Base-by-base conservation (phyloP, 164 flowering plant species). In the Tetrastigma voinierianum region DNA sequence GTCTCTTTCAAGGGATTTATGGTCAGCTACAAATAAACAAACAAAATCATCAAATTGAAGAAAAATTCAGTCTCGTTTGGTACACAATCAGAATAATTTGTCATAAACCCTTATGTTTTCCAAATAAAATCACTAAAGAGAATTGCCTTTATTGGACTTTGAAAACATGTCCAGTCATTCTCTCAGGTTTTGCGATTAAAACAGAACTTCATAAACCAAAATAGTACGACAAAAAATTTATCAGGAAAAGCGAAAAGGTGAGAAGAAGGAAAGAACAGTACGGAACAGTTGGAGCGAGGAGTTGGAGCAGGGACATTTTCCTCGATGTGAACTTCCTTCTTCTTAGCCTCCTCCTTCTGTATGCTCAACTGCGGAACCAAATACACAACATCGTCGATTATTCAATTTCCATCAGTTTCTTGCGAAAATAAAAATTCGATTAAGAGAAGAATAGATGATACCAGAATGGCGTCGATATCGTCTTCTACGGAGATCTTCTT, bases 331-430 rank as follows among this genome's bases (percentile, higher is more conserved):
- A 95, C 88, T 71, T 92, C 98, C 82, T 90, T 95, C 87, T 95
- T 95, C 76, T 95, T 95, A 15, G 98, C 97, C 69, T 95, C 98
- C 72, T 92, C 98, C 68, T 92, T 95, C 67, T 92, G 97, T 73
- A 95, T 95, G 57, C 82, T 92, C 80, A 87, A 64, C 98, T 95
- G 83, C 57, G 18, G 12, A 61, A 49, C 7, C 10, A 67, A 69
- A 16, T 12, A 49, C 10, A 47, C 15, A 32, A 32, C 40, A 32
- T 32, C 40, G 6, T 32, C 6, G 6, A 32, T 32, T 4, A 32
- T 32, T 32, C 40, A 32, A 32, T 32, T 32, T 7, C 7, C 40
- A 32, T 32, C 40, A 3, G 40, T 32, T 32, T 32, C 40, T 32
- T 32, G 40, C 40, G 40, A 32, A 32, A 32, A 9, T 51, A 24